Evolutionary conservation across 495 filamentous ascomycete species (phyloP).

Genomic region (Tetracladium setigerum): DNA sequence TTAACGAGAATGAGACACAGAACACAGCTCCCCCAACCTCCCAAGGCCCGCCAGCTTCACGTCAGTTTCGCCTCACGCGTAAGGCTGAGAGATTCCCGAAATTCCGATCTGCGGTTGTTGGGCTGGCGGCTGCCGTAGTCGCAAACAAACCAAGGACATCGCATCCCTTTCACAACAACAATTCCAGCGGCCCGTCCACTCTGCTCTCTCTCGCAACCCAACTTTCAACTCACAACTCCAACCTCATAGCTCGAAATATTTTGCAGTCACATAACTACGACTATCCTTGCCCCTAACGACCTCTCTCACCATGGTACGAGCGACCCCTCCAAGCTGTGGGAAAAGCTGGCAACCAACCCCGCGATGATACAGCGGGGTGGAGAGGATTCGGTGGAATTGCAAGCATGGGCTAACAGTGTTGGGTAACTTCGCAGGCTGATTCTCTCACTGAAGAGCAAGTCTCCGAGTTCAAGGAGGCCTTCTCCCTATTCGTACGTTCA

Average conservation of each 20-base stretch:
- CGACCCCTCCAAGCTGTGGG: neutral
- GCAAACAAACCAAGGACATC: neutral
- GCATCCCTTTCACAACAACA: neutral
- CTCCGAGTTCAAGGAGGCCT: constrained; percentile 99
- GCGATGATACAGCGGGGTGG: neutral
- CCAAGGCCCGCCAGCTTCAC: neutral
- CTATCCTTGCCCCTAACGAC: neutral
- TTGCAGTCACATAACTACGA: neutral
- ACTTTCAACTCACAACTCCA: neutral
- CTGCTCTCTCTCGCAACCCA: neutral
- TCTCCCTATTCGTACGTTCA: constrained; percentile 94
- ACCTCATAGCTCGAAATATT: neutral
- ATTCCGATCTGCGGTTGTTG: neutral
- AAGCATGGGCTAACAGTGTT: constrained; percentile 2
- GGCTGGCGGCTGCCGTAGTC: too few species aligned
- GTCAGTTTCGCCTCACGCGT: too few species aligned
- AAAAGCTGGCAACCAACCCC: neutral
- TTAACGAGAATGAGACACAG: neutral
- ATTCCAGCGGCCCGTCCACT: neutral
- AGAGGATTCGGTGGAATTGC: neutral
- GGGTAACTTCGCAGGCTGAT: constrained; percentile 54
- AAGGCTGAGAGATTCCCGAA: neutral
- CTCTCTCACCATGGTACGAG: constrained; percentile 11
- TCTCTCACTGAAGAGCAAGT: constrained; percentile 98
- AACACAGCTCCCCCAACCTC: neutral